phyloP scores from a whole-genome alignment of 345 rosid genomes.

The Populus tremula region DNA sequence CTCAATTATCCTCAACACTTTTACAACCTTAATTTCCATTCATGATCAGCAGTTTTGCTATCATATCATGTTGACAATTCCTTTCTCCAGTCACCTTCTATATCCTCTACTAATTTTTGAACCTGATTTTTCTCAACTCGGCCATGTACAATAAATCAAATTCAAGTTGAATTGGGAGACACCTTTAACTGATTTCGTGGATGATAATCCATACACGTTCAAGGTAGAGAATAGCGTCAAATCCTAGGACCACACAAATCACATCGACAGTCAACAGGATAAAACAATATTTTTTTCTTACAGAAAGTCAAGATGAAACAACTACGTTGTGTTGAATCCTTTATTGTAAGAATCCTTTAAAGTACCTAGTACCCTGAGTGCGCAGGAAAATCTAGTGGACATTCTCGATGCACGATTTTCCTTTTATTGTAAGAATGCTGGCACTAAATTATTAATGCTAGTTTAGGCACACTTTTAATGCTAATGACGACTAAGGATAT shows the following conservation, averaged over 20 bases:
- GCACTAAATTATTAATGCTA: not conserved
- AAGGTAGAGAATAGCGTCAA: not conserved
- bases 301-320: conserved; percentile 5
- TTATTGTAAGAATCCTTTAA: no score
- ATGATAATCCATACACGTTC: conserved; percentile 13
- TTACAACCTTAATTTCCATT: no score
- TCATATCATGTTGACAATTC: no score
- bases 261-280: conserved; percentile 2
- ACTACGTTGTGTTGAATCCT: not conserved
- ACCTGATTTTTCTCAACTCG: not conserved
- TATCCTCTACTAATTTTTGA: not conserved
- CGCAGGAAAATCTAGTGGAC: not conserved
- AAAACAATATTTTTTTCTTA: not conserved
- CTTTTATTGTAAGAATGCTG: not conserved
- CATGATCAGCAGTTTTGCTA: no score
- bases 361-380: not conserved
- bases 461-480: not conserved
- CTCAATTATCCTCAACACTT: no score
- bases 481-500: not conserved
- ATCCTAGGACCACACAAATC: conserved; percentile 26
- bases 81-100: no score
- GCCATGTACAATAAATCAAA: not conserved
- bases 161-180: not conserved
- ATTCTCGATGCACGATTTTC: conserved; percentile 2
- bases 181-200: not conserved